Base-by-base conservation (phyloP, 1,284 basidiomycete species). In the Papiliotrema terrestris region DNA sequence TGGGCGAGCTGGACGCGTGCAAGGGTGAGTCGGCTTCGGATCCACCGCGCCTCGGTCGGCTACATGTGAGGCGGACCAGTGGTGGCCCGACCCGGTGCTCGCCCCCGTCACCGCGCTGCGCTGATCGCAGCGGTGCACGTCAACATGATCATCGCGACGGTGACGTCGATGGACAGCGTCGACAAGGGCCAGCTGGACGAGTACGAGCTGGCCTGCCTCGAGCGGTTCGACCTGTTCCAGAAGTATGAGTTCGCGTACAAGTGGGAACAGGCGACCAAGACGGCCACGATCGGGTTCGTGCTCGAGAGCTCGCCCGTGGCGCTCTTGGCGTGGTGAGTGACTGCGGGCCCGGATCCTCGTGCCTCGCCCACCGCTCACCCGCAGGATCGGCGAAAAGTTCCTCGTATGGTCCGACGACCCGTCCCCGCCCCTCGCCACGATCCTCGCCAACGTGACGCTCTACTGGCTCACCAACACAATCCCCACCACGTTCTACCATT, bases 301-400 rank as follows among this genome's bases (percentile, higher is more conserved):
- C 63, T 78, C 17, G 71, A 68, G 15, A 66, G 67, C 35, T 71
- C 64, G 1, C 78, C 79, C 0, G 57, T 78, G 17, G 72, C 78
- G 0, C 57, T 76, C 0, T 69, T 79, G 13, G 72, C 77, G 1
- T 80, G 76, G 76, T 72, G 54, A 57, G 63, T 54, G 13, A n/a
- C n/a, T n/a, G n/a, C n/a, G n/a, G n/a, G n/a, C n/a, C n/a, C n/a
- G n/a, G n/a, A n/a, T n/a, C n/a, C n/a, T n/a, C n/a, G 9, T 8
- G 17, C 22, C 41, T 20, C n/a, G 9, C 8, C 22, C 22, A 5
- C 47, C n/a, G 20, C 25, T 56, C 20, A 19, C 19, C 36, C 22
- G 38, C 44, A 72, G 72, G 77, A 71, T 80, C 29, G 78, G 71
- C 11, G 79, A 80, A 52, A 80, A 80, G 59, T 72, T 68, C 52